These are phyloP conservation scores for Yamadazyma sp. DNA, from an alignment of 805 yeast species.

Conservation along the genomic window DNA sequence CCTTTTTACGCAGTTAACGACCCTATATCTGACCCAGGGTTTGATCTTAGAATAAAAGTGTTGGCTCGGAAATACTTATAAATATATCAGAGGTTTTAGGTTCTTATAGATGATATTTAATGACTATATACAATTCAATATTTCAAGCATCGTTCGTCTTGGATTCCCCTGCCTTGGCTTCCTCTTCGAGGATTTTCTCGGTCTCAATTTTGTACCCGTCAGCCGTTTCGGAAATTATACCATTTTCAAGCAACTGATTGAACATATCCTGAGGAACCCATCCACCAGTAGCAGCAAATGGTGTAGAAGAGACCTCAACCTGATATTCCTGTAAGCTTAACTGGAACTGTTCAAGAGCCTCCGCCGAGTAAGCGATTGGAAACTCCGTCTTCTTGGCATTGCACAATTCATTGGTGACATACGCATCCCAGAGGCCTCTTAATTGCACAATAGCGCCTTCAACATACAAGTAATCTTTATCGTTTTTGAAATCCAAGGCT, in stretches of 20 bases:
- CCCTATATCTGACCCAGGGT: slow-evolving; percentile 68
- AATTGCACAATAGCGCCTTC: slow-evolving; percentile 68
- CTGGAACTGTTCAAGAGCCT: slow-evolving; percentile 58
- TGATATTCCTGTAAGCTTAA: slow-evolving; percentile 65
- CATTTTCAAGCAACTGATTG: slow-evolving; percentile 63
- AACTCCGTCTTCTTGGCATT: slow-evolving; percentile 40
- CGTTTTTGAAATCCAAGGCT: slow-evolving; percentile 56
- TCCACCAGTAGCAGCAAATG: slow-evolving; percentile 88
- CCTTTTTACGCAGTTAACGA: slow-evolving; percentile 84
- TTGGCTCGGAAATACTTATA: slow-evolving; percentile 76
- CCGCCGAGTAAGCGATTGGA: slow-evolving; percentile 63
- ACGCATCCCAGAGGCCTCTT: slow-evolving; percentile 66
- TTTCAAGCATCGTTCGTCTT: not conserved
- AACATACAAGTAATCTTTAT: slow-evolving; percentile 60
- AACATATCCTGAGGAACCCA: slow-evolving; percentile 97
- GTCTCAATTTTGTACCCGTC: slow-evolving; percentile 44
- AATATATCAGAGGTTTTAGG: too few species aligned
- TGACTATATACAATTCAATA: slow-evolving; percentile 4
- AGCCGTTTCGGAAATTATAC: slow-evolving; percentile 57
- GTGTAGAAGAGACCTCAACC: slow-evolving; percentile 62
- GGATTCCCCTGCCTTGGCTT: not conserved
- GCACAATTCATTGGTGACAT: slow-evolving; percentile 57
- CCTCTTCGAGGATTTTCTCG: slow-evolving; percentile 22
- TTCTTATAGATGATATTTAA: too few species aligned
- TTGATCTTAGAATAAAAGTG: slow-evolving; percentile 70